Conservation (phyloP, 257 asterid species). For the Nicotiana tomentosiformis region DNA sequence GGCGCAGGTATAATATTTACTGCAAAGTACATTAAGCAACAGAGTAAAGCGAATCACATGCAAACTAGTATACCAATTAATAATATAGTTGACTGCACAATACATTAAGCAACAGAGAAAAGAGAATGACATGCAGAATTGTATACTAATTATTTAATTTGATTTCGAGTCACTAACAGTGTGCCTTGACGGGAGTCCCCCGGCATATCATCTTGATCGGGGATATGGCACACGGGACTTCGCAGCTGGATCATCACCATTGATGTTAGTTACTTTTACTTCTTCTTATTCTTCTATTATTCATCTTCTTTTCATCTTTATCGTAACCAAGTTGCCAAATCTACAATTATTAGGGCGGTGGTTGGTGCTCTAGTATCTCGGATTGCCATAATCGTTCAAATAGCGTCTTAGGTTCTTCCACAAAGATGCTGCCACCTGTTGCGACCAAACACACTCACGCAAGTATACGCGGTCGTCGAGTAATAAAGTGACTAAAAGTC, state of each 20-base stretch:
- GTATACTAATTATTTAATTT: neutral
- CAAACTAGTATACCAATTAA: neutral
- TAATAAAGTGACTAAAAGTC: too few species aligned
- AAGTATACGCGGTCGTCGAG: too few species aligned
- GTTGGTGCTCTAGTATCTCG: conserved; percentile 63
- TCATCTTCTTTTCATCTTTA: neutral
- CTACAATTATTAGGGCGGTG: conserved; percentile 59
- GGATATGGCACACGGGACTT: neutral
- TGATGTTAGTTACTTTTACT: neutral
- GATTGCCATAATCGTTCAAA: conserved; percentile 37
- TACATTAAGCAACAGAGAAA: neutral
- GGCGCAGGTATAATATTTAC: neutral
- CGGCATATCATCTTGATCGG: neutral
- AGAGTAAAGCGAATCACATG: too few species aligned
- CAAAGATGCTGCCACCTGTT: conserved; percentile 39
- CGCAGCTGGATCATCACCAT: neutral
- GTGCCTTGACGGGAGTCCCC: neutral
- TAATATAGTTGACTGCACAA: neutral
- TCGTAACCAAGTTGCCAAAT: too few species aligned
- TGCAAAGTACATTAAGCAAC: too few species aligned
- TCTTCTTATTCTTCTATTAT: neutral
- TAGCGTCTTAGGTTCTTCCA: conserved; percentile 55
- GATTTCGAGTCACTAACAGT: neutral
- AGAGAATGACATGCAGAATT: neutral
- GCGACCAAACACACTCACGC: too few species aligned